These are phyloP conservation scores for Cercospora beticola DNA, from an alignment of 2,329 filamentous ascomycete species.

Conservation along the genomic window DNA sequence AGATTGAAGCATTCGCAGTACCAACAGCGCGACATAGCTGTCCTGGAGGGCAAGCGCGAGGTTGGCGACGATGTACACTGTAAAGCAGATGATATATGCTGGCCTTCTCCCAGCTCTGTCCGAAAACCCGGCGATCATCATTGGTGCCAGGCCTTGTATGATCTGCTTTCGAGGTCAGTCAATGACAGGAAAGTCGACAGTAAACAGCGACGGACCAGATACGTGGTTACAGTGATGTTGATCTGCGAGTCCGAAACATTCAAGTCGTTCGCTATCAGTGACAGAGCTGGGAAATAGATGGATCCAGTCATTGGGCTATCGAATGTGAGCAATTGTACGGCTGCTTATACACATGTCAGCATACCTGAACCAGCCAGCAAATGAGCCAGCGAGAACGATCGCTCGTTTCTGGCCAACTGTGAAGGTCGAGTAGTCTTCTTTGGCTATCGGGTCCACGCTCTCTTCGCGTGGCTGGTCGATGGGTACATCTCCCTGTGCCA, in stretches of 20 bases:
- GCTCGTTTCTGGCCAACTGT: conserved; percentile 33
- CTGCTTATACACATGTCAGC: background rate
- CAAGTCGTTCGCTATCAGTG: conserved; percentile 40
- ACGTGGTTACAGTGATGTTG: conserved; percentile 54
- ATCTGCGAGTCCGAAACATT: conserved; percentile 45
- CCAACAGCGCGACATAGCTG: conserved; percentile 50
- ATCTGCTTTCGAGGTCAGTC: conserved; percentile 23
- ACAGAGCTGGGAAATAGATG: conserved; percentile 44
- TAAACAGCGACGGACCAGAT: conserved; percentile 40
- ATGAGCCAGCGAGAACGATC: conserved; percentile 33
- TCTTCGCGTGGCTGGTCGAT: background rate
- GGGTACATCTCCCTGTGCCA: background rate
- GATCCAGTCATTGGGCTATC: conserved; percentile 37
- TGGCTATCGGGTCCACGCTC: conserved; percentile 15
- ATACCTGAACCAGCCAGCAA: conserved; percentile 32
- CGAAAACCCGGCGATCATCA: conserved; percentile 35
- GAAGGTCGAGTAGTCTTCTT: conserved; percentile 36
- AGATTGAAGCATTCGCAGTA: conserved; percentile 63
- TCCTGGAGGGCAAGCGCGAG: conserved; percentile 39
- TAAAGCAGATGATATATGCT: conserved; percentile 36
- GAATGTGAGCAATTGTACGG: background rate
- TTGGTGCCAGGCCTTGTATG: conserved; percentile 37
- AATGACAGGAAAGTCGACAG: background rate
- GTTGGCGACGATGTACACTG: conserved; percentile 39
- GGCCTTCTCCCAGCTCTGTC: conserved; percentile 37